Evolutionary conservation across 768 basidiomycete species (phyloP).

Genomic region (Pulveroboletus ravenelii): DNA sequence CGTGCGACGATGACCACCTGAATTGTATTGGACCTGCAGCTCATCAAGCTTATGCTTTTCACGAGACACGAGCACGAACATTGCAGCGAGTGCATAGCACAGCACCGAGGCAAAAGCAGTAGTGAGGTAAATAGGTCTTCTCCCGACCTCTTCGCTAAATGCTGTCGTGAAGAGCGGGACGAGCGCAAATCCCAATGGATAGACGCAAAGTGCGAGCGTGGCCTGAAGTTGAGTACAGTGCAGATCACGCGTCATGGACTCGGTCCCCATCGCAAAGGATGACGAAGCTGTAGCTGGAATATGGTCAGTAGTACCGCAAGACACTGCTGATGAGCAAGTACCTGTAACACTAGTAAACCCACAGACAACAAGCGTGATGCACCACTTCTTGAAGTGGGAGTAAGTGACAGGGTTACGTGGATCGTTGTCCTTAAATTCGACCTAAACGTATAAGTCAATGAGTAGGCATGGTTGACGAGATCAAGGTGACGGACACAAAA

Average conservation of each 20-base stretch:
- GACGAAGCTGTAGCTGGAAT: slow-evolving; percentile 46
- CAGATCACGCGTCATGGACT: slow-evolving; percentile 47
- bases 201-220: slow-evolving; percentile 47
- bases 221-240: slow-evolving; percentile 43
- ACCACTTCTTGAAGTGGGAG: slow-evolving; percentile 37
- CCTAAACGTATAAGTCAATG: slow-evolving; percentile 20
- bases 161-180: slow-evolving; percentile 61
- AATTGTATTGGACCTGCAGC: slow-evolving; percentile 38
- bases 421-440: slow-evolving; percentile 36
- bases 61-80: slow-evolving; percentile 11
- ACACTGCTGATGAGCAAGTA: neutral
- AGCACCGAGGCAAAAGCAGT: slow-evolving; percentile 42
- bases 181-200: slow-evolving; percentile 56
- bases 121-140: slow-evolving; percentile 53
- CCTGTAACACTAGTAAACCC: slow-evolving; percentile 29
- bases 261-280: slow-evolving; percentile 50
- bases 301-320: neutral
- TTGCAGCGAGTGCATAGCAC: slow-evolving; percentile 36
- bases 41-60: neutral
- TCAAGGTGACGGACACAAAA: slow-evolving; percentile 12
- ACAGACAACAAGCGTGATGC: slow-evolving; percentile 30
- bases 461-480: neutral
- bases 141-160: slow-evolving; percentile 67
- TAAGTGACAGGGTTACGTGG: slow-evolving; percentile 36
- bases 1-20: slow-evolving; percentile 57